Evolutionary conservation across 164 flowering plant species (phyloP), one percentile per base, ranked within the genome.

Genomic region (Liquidambar formosana): DNA sequence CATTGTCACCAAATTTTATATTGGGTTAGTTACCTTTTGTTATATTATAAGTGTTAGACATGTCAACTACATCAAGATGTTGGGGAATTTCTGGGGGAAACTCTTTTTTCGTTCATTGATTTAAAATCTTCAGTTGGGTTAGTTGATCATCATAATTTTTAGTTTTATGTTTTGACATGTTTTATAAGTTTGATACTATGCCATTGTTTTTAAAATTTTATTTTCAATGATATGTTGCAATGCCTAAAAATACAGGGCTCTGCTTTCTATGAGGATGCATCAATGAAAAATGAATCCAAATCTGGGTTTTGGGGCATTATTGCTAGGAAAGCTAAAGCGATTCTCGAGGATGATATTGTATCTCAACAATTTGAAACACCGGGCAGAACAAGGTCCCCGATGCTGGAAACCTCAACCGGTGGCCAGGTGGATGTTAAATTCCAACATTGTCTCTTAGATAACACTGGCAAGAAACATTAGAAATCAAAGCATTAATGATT

Each of bases 231-330:
- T 41, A 15, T 21, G 46, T 57, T 66, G 26, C 33, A 63, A 57
- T 60, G 43, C 57, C 38, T 71, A 43, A 62, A 70, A 63, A 66
- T 78, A 63, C 68, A 89, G 92, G 86, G 78, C 56, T 78, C 83
- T 61, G 66, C 73, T 64, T 68, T 85, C 1, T 80, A 80, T 75
- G 90, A 84, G 66, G 83, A 82, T 73, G 77, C 84, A 44, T 81
- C 90, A 0, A 71, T 80, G 76, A 83, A 74, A 61, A 80, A 80
- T 41, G 92, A 92, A 9, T 73, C 88, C 12, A 87, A 81, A 28
- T 72, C 78, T 64, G 93, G 97, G 9, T 90, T 94, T 53, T 94
- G 99, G 97, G 88, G 96, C 60, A 84, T 88, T 73, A 81, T 94
- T 15, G 91, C 97, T 47, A 84, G 84, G 73, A 94, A 94, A 82